Conservation (phyloP, 768 basidiomycete genomes). For the Suillus paluster region DNA sequence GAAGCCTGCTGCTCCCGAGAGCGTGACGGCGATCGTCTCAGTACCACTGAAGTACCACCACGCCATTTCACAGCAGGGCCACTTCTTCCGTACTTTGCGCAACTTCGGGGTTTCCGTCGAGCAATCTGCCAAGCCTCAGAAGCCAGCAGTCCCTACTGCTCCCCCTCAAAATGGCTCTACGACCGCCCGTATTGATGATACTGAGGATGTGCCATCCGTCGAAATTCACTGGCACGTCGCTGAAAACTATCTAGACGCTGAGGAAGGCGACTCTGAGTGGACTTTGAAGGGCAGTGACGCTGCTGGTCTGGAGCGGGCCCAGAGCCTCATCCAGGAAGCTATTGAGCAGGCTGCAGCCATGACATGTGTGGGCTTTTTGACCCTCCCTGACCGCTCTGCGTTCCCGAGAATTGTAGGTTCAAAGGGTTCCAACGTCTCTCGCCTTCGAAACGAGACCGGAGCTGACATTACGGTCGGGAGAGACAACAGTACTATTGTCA, state of each 20-base stretch:
- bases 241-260: constrained; percentile 76
- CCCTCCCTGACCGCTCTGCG: constrained; percentile 75
- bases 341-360: constrained; percentile 73
- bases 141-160: constrained; percentile 61
- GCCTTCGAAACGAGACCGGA: constrained; percentile 86
- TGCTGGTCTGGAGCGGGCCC: constrained; percentile 75
- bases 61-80: constrained; percentile 84
- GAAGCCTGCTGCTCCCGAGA: constrained; percentile 53
- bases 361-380: constrained; percentile 85
- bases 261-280: constrained; percentile 88
- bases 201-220: constrained; percentile 43
- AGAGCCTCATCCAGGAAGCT: constrained; percentile 66
- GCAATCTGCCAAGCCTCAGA: constrained; percentile 65
- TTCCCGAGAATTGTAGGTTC: constrained; percentile 95
- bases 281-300: constrained; percentile 82
- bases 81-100: constrained; percentile 84
- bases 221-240: constrained; percentile 77
- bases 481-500: constrained; percentile 85
- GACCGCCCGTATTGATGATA: constrained; percentile 87
- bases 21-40: constrained; percentile 57
- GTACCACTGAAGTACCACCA: constrained; percentile 91
- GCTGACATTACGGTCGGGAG: constrained; percentile 92
- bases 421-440: constrained; percentile 89
- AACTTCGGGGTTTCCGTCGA: constrained; percentile 85
- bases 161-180: constrained; percentile 48